Evolutionary conservation across 371 early-diverging fungal genomes (phyloP), one percentile per base, ranked within the genome.

Genomic region (Smittium mucronatum): DNA sequence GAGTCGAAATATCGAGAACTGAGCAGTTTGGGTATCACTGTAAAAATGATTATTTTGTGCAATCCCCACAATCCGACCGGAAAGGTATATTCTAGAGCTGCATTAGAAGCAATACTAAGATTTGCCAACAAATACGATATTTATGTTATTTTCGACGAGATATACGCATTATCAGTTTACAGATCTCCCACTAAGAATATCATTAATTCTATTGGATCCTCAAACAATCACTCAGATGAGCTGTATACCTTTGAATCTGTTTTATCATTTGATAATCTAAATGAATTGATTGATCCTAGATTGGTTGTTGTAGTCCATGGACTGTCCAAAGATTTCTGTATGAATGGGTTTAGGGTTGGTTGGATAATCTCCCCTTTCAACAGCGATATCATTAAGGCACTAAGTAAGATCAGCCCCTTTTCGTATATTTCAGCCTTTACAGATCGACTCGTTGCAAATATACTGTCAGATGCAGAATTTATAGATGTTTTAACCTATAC

Each of bases 61-160:
- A 90, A 87, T 71, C 91, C 91, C 16, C 78, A 82, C 35, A 89
- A 90, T 68, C 90, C 90, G 0, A 67, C 81, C n/a, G 85, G 84
- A 71, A 77, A 36, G 26, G 64, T 77, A 70, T 87, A 81, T 69
- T 73, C 86, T 2, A 79, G 70, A 5, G 74, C 78, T 25, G 76
- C 84, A 28, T 57, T 93, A 33, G 75, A 83, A 25, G 73, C 73
- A 1, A 78, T 86, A 68, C 73, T 89, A 2, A 68, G 67, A 29
- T 90, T 88, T 74, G 87, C 88, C 1, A 80, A 81, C 32, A 73
- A 72, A 35, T 83, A 88, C 69, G 70, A 81, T n/a, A 65, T 93
- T 16, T 90, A 88, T 70, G 77, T 86, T 26, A 73, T 90, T 8
- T 80, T 83, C 71, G 93, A 93, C 73, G 93, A 93, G 70, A 87